A percentile compares a stretch with the other conserved stretches of the same genome.
Evolutionary conservation across 805 yeast genomes (phyloP).

Genomic region (Scheffersomyces stipitis): DNA sequence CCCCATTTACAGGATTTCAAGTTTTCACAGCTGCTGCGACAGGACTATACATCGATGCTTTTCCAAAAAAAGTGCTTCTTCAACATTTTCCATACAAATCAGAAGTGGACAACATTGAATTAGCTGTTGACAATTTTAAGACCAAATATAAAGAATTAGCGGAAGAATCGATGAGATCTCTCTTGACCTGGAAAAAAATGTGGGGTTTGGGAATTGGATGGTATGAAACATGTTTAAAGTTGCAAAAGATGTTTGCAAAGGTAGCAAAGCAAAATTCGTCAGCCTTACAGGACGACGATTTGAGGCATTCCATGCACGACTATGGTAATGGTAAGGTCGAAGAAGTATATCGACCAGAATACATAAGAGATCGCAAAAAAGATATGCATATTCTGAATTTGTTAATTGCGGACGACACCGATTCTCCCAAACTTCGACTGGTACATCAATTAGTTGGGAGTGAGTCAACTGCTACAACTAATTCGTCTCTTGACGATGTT

Average conservation of each 20-base stretch:
- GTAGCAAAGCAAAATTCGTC: conserved; percentile 8
- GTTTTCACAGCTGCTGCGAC: conserved; percentile 37
- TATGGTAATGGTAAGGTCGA: conserved; percentile 28
- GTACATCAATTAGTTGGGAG: background rate
- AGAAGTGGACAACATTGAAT: background rate
- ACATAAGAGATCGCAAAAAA: conserved; percentile 6
- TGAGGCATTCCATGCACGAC: conserved; percentile 28
- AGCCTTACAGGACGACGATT: conserved; percentile 16
- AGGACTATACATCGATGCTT: conserved; percentile 27
- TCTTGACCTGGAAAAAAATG: conserved; percentile 23
- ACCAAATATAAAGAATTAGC: conserved; percentile 20
- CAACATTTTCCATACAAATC: conserved; percentile 8
- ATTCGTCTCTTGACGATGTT: background rate
- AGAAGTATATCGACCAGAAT: conserved; percentile 17
- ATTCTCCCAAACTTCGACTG: background rate
- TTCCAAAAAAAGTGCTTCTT: conserved; percentile 21
- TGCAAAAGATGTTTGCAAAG: conserved; percentile 21
- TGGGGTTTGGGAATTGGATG: conserved; percentile 33
- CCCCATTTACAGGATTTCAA: conserved; percentile 40
- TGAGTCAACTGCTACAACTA: background rate
- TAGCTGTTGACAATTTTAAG: conserved; percentile 11
- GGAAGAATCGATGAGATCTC: conserved; percentile 18
- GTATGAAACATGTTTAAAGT: conserved; percentile 23
- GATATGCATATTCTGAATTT: conserved; percentile 14
- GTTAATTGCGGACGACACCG: conserved; percentile 5